These are phyloP conservation scores for Phytopythium ostracodes DNA, from an alignment of 352 stramenopile genomes.

Conservation along the genomic window DNA sequence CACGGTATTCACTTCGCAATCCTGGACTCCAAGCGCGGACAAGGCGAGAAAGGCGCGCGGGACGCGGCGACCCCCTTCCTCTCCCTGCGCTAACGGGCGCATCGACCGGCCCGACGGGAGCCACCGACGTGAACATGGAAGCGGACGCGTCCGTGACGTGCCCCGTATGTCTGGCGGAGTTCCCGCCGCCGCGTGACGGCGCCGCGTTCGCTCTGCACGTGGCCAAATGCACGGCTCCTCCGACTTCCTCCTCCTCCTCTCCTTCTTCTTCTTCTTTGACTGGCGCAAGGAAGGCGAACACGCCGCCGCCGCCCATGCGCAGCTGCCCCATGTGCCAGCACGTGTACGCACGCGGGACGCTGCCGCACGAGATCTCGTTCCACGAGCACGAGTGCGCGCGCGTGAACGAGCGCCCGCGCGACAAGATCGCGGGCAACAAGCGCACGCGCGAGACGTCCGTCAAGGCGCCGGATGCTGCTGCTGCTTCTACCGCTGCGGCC, in stretches of 20 bases:
- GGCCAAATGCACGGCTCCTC: constrained; percentile 28
- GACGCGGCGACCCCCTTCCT: neutral
- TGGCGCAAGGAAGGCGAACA: neutral
- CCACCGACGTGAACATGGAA: neutral
- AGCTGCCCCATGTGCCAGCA: constrained; percentile 60
- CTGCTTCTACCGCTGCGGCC: too few species aligned
- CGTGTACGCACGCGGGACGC: constrained; percentile 45
- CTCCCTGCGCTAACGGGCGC: neutral
- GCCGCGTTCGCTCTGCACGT: constrained; percentile 55
- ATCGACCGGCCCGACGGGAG: neutral
- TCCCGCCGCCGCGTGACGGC: constrained; percentile 15
- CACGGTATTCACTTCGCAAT: neutral
- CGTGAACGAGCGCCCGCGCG: constrained; percentile 30
- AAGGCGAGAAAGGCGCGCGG: neutral
- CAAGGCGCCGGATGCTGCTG: neutral
- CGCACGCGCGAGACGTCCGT: constrained; percentile 20
- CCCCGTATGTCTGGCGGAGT: constrained; percentile 43
- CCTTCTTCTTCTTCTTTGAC: neutral
- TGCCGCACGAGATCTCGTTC: constrained; percentile 60
- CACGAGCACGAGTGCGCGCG: constrained; percentile 77
- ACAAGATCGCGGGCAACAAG: constrained; percentile 18
- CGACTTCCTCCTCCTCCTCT: neutral
- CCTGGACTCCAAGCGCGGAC: neutral
- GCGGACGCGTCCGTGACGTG: constrained; percentile 24
- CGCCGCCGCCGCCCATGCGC: constrained; percentile 11